Conservation (phyloP, 306 rosid genomes). For the Mimosa bimucronata region DNA sequence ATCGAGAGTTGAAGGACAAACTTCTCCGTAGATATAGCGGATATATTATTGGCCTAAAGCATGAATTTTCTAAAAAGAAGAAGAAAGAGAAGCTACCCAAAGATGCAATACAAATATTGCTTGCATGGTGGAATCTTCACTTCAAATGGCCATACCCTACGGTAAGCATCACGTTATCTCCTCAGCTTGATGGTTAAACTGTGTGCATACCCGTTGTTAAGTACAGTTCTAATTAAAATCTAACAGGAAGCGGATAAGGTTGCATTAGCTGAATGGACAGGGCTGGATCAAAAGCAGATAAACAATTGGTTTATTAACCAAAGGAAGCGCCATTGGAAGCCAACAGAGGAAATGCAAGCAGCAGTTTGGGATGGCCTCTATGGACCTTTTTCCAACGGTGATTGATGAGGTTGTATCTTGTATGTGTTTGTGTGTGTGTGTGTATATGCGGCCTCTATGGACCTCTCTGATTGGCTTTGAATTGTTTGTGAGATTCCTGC, state of each 20-base stretch:
- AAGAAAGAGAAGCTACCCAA: conserved; percentile 74
- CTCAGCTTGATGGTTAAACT: background rate
- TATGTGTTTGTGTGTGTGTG: background rate
- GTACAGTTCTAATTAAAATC: background rate
- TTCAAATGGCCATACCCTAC: conserved; percentile 89
- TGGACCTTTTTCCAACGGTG: conserved; percentile 42
- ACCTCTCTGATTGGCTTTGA: background rate
- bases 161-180: conserved; percentile 39
- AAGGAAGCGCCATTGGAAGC: conserved; percentile 91
- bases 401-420: conserved; percentile 12
- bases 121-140: conserved; percentile 81
- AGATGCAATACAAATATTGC: conserved; percentile 67
- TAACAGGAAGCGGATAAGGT: conserved; percentile 71
- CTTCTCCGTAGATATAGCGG: conserved; percentile 65
- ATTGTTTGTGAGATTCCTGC: background rate
- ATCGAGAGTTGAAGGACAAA: conserved; percentile 65
- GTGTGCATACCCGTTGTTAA: background rate
- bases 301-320: conserved; percentile 89
- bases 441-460: no score
- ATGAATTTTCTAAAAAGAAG: conserved; percentile 63
- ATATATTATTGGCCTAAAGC: conserved; percentile 63
- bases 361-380: conserved; percentile 54
- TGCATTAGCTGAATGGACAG: conserved; percentile 64
- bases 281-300: conserved; percentile 73
- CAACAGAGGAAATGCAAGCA: conserved; percentile 59